A percentile compares a stretch with the other conserved stretches of the same genome.
Conservation (phyloP, 2,329 filamentous ascomycete genomes). For the Scorias spongiosa region DNA sequence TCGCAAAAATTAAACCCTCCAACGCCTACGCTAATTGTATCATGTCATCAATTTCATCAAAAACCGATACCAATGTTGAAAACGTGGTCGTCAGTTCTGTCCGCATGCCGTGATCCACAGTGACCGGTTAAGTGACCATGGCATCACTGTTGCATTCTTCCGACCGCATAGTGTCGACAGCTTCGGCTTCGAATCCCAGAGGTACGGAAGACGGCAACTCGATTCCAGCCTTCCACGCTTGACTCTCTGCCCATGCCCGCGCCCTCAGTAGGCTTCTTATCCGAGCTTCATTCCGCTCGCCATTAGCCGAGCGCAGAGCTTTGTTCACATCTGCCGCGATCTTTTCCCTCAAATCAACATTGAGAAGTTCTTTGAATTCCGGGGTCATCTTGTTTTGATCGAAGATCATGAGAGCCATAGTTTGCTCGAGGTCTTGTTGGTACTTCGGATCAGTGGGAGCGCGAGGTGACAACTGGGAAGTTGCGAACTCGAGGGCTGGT, state of each 20-base stretch:
- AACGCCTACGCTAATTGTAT: constrained; percentile 2
- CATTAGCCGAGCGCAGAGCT: constrained; percentile 63
- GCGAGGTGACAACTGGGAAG: constrained; percentile 69
- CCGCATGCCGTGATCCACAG: no score
- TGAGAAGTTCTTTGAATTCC: constrained; percentile 58
- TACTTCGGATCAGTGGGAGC: constrained; percentile 72
- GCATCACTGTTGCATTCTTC: constrained; percentile 9
- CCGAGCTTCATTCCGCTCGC: constrained; percentile 60
- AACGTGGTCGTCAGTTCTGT: no score
- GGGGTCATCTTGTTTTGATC: constrained; percentile 64
- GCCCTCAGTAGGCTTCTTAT: constrained; percentile 69
- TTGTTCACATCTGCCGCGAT: constrained; percentile 86
- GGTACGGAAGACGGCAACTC: constrained; percentile 26
- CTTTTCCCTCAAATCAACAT: constrained; percentile 62
- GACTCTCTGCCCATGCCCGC: constrained; percentile 69
- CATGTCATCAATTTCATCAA: neutral
- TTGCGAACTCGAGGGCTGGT: constrained; percentile 74
- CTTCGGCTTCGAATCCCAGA: constrained; percentile 25
- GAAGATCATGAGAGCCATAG: constrained; percentile 85
- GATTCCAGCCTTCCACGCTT: constrained; percentile 31
- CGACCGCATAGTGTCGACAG: neutral
- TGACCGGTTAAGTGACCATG: neutral
- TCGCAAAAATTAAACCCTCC: no score
- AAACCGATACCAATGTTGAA: constrained; percentile 4
- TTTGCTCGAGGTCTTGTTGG: constrained; percentile 73